Evolutionary conservation across 345 rosid species (phyloP).

Genomic region (Rhodamnia argentea): DNA sequence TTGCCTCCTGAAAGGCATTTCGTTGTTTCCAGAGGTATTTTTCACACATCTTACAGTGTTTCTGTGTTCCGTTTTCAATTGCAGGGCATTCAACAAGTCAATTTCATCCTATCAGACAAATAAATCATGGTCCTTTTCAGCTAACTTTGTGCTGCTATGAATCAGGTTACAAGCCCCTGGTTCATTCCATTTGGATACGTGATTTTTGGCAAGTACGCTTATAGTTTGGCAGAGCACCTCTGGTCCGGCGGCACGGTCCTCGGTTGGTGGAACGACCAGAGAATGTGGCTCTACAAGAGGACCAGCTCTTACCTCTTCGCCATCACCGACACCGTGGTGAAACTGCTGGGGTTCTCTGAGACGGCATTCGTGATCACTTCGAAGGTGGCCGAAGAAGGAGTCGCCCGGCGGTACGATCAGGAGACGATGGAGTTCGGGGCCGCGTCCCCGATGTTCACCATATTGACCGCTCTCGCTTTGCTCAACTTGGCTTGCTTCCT

Average conservation of each 20-base stretch:
- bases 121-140: neutral
- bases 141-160: neutral
- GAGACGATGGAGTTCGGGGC: constrained; percentile 74
- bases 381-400: constrained; percentile 60
- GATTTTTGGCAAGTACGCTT: constrained; percentile 10
- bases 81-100: neutral
- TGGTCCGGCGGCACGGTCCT: constrained; percentile 43
- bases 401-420: constrained; percentile 25
- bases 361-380: constrained; percentile 48
- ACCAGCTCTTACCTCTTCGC: constrained; percentile 62
- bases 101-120: neutral
- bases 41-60: neutral
- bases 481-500: constrained; percentile 36
- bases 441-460: constrained; percentile 44
- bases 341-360: constrained; percentile 29
- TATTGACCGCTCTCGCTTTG: constrained; percentile 54
- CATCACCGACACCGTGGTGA: constrained; percentile 31
- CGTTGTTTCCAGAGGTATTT: constrained; percentile 63
- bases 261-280: constrained; percentile 76
- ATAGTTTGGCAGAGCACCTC: constrained; percentile 43
- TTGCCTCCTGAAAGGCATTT: constrained; percentile 42
- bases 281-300: constrained; percentile 69
- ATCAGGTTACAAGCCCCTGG: constrained; percentile 55
- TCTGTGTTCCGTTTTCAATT: neutral
- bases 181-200: constrained; percentile 46